Evolutionary conservation across 345 rosid genomes (phyloP).

Genomic region (Viola odorata): DNA sequence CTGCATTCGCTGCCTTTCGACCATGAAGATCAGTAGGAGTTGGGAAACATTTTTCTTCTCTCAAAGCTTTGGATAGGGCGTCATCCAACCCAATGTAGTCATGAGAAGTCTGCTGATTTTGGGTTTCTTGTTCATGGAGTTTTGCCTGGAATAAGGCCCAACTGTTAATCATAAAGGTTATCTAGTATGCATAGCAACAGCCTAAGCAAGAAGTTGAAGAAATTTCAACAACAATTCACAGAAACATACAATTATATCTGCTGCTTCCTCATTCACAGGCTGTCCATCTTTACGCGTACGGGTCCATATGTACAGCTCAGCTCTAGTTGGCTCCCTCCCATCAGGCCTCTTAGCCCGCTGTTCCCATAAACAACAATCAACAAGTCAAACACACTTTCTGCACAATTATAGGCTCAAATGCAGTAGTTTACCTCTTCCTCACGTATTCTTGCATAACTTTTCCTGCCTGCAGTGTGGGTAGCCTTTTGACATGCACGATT

Average conservation of each 20-base stretch:
- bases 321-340: constrained; percentile 34
- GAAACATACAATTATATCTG: constrained; percentile 27
- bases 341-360: constrained; percentile 29
- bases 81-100: constrained; percentile 20
- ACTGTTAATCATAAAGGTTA: background rate
- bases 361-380: constrained; percentile 2
- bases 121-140: constrained; percentile 19
- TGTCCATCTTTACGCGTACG: constrained; percentile 37
- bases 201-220: background rate
- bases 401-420: constrained; percentile 4
- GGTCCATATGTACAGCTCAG: constrained; percentile 34
- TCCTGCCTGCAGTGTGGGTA: constrained; percentile 27
- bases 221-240: background rate
- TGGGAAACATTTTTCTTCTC: background rate
- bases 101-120: constrained; percentile 14
- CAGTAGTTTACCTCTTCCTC: constrained; percentile 35
- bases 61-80: constrained; percentile 29
- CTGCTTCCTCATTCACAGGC: constrained; percentile 31
- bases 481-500: constrained; percentile 20
- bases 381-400: background rate
- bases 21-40: too few relatives aligned
- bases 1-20: constrained; percentile 10
- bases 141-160: constrained; percentile 24
- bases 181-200: background rate
- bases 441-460: constrained; percentile 35